Evolutionary conservation across 805 yeast genomes (phyloP).

Genomic region (Pichia deserticola): DNA sequence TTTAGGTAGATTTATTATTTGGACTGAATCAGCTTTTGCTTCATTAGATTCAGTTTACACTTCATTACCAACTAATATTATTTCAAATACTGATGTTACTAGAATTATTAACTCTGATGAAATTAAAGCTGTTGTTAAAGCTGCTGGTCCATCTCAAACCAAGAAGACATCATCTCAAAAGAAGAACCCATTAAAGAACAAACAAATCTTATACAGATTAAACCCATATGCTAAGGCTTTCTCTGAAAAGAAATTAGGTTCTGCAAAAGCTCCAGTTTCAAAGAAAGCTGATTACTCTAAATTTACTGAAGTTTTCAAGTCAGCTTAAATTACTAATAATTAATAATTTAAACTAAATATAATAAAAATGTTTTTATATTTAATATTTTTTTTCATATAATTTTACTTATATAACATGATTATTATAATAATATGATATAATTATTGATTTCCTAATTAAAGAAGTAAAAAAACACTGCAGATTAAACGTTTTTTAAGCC

Average conservation of each 20-base stretch:
- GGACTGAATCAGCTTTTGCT: constrained; percentile 99
- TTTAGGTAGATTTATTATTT: constrained; percentile 98
- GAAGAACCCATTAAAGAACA: constrained; percentile 99
- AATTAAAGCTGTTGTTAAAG: constrained; percentile 94
- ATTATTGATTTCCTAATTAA: too few relatives aligned
- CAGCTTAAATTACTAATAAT: constrained; percentile 33
- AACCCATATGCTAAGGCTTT: constrained; percentile 99
- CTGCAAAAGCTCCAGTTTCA: constrained; percentile 56
- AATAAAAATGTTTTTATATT: too few relatives aligned
- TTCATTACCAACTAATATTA: constrained; percentile 90
- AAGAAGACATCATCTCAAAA: constrained; percentile 93
- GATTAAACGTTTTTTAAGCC: too few relatives aligned
- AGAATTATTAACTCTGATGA: constrained; percentile 98
- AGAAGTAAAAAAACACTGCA: too few relatives aligned
- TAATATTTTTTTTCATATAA: too few relatives aligned
- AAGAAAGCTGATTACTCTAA: constrained; percentile 61
- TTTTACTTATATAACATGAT: too few relatives aligned
- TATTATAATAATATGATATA: too few relatives aligned
- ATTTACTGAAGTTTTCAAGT: constrained; percentile 61
- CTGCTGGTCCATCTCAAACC: constrained; percentile 90
- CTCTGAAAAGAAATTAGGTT: constrained; percentile 85
- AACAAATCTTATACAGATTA: constrained; percentile 93
- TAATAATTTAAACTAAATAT: too few relatives aligned
- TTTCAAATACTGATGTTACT: constrained; percentile 92
- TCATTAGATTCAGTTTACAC: constrained; percentile 97